Evolutionary conservation across 768 basidiomycete species (phyloP).

Genomic region (Tulasnella sp.): DNA sequence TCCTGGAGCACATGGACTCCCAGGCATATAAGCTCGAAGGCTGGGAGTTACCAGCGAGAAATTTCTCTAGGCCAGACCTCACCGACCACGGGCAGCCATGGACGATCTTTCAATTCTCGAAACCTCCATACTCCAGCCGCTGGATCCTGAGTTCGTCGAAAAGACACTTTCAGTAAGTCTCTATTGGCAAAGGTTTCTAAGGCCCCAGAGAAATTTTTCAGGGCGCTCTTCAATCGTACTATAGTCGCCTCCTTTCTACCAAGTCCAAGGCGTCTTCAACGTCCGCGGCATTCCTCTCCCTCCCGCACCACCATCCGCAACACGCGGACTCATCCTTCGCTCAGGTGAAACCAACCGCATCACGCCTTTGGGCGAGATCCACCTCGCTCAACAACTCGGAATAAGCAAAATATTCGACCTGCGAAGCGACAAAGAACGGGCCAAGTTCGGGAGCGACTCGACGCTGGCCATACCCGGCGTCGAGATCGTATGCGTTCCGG

Average conservation of each 20-base stretch:
- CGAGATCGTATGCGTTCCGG: slow-evolving; percentile 27
- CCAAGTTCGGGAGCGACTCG: slow-evolving; percentile 55
- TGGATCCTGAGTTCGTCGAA: background rate
- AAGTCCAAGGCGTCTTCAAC: background rate
- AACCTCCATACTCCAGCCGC: background rate
- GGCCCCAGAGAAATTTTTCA: background rate
- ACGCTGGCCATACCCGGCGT: slow-evolving; percentile 57
- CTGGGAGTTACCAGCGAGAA: no score
- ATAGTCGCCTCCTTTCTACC: background rate
- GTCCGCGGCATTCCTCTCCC: background rate
- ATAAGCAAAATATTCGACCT: slow-evolving; percentile 66
- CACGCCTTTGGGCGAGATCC: slow-evolving; percentile 46
- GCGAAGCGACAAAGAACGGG: slow-evolving; percentile 71
- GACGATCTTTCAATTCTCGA: background rate
- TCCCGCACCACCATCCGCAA: background rate
- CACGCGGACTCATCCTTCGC: slow-evolving; percentile 40
- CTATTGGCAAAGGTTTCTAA: background rate
- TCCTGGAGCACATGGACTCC: no score
- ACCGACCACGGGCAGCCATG: background rate
- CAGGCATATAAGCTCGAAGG: no score
- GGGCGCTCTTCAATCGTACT: background rate
- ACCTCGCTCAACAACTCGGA: slow-evolving; percentile 49
- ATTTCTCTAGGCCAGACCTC: no score
- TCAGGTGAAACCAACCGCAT: slow-evolving; percentile 66
- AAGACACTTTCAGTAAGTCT: background rate